Evolutionary conservation across 2,329 filamentous ascomycete genomes (phyloP), one percentile per base, ranked within the genome.

Genomic region (Dactylellina parvicollis): DNA sequence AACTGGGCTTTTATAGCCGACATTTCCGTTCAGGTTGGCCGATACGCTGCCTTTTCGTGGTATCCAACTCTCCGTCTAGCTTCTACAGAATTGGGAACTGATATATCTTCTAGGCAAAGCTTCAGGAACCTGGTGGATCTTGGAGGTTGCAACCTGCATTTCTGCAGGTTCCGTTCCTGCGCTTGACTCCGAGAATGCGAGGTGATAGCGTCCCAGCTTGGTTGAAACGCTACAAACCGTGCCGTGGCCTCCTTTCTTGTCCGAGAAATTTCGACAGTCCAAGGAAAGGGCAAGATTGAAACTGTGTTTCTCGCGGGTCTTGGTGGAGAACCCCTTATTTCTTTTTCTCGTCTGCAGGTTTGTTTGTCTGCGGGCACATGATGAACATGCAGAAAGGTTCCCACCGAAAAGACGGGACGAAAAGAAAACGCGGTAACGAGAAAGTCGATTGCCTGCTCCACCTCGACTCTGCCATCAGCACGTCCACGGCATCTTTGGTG

Each of bases 151-250:
- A 55, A 32, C 40, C 24, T 36, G 32, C 44, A 59, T 24, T 47
- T 47, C 32, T 34, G 40, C 38, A 47, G 26, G 44, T 61, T 61
- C 44, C 56, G 55, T 60, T 49, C 30, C 55, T 34, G 40, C 55
- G 24, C 54, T 69, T 30, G 36, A 52, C 56, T 38, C 34, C 24
- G 55, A 34, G 57, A 52, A 50, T 64, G 57, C 34, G 54, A 62
- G 66, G 66, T 64, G 44, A 71, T 62, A 54, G 57, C 16, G 57
- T 24, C 16, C 5, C 10, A 49, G 30, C 22, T 32, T 44, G 47
- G 57, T 72, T 61, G 59, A 72, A 72, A 72, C 67, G 52, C 59
- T 38, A 71, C n/a, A 40, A 61, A 67, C 52, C 54, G 36, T 59
- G 50, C 52, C 32, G 62, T 42, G 42, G 30, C 47, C 59, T 72